Percentiles rank a stretch among this genome's conserved stretches.
Evolutionary conservation across 2,329 filamentous ascomycete genomes (phyloP).

Genomic region (Colletotrichum godetiae): DNA sequence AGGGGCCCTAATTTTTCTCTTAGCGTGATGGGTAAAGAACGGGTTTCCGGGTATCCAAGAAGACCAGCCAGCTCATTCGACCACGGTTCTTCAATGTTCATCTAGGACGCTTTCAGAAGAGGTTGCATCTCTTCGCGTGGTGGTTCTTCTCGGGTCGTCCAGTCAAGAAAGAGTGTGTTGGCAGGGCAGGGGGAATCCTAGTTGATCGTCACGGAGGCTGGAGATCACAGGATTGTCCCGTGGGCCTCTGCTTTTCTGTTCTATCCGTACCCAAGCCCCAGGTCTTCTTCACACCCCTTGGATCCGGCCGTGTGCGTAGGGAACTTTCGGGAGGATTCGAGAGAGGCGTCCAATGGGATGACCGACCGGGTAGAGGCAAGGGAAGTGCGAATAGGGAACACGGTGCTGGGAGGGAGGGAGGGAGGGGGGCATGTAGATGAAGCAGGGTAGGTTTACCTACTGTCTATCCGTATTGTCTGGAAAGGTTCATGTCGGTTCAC

Average conservation of each 20-base stretch:
- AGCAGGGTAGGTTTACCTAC: neutral
- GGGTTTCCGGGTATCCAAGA: slow-evolving; percentile 10
- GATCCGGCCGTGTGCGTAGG: neutral
- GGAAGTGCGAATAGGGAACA: neutral
- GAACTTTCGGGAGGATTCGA: slow-evolving; percentile 30
- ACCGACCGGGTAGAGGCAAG: slow-evolving; percentile 9
- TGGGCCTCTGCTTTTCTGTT: slow-evolving; percentile 25
- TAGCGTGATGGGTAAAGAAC: slow-evolving; percentile 23
- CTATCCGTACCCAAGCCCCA: neutral
- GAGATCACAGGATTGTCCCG: slow-evolving; percentile 38
- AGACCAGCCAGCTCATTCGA: neutral
- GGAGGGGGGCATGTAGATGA: neutral
- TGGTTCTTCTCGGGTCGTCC: slow-evolving; percentile 17
- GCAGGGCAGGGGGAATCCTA: slow-evolving; percentile 29
- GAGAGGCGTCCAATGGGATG: slow-evolving; percentile 32
- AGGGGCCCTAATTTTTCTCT: neutral
- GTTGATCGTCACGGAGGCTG: slow-evolving; percentile 38
- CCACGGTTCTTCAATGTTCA: slow-evolving; percentile 13
- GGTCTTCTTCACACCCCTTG: neutral
- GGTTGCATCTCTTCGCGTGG: slow-evolving; percentile 32
- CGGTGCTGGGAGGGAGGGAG: neutral
- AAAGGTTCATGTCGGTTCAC: slow-evolving; percentile 17
- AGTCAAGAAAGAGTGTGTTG: slow-evolving; percentile 18
- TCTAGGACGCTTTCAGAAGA: slow-evolving; percentile 21
- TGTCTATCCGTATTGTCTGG: neutral